These are phyloP conservation scores for Nothophytophthora sp. DNA, from an alignment of 352 stramenopile genomes.

Conservation along the genomic window DNA sequence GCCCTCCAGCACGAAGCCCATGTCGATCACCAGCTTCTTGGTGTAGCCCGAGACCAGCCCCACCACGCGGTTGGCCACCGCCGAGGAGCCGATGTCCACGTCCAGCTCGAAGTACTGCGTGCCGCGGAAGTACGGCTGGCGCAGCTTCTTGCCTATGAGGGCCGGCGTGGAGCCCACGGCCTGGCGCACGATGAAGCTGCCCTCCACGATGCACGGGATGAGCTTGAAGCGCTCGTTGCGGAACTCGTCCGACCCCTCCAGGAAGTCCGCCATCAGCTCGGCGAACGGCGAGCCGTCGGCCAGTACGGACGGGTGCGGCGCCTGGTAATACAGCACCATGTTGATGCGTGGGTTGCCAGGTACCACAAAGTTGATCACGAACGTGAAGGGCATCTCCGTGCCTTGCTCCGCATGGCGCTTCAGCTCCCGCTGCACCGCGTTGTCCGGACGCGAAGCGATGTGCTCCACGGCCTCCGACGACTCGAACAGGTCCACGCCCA, in stretches of 20 bases:
- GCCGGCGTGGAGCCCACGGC: conserved; percentile 71
- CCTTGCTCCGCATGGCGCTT: conserved; percentile 54
- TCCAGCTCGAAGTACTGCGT: conserved; percentile 81
- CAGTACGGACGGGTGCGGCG: conserved; percentile 47
- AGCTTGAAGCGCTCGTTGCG: conserved; percentile 84
- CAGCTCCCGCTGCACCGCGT: conserved; percentile 63
- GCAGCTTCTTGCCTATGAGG: conserved; percentile 79
- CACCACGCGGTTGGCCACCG: conserved; percentile 75
- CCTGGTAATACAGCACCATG: conserved; percentile 75
- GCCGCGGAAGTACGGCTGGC: conserved; percentile 57
- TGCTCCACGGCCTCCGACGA: conserved; percentile 56
- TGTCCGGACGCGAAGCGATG: conserved; percentile 59
- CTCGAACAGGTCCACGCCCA: conserved; percentile 68
- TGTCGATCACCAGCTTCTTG: conserved; percentile 86
- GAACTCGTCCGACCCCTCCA: conserved; percentile 77
- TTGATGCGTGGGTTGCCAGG: conserved; percentile 62
- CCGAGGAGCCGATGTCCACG: conserved; percentile 71
- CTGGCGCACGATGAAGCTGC: conserved; percentile 80
- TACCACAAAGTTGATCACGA: conserved; percentile 81
- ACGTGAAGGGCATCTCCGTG: conserved; percentile 77
- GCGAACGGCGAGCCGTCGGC: conserved; percentile 60
- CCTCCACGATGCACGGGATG: conserved; percentile 81
- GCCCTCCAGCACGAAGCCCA: conserved; percentile 75
- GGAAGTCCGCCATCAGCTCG: conserved; percentile 74
- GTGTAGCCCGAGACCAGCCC: conserved; percentile 70